Percentiles rank a stretch among this genome's conserved stretches.
Evolutionary conservation across 2,329 filamentous ascomycete genomes (phyloP).

Genomic region (Emericellopsis atlantica): DNA sequence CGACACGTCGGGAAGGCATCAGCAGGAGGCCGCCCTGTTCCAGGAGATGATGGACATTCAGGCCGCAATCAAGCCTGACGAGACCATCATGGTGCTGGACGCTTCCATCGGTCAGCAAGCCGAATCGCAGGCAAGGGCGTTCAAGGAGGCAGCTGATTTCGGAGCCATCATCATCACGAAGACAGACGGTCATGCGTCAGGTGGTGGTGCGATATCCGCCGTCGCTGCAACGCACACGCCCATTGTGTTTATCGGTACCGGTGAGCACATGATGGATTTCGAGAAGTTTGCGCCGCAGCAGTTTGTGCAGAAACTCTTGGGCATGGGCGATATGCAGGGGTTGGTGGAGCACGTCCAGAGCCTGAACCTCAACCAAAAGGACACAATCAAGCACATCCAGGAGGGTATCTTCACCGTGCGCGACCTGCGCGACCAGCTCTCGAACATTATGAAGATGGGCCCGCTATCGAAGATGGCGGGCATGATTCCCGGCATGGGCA

Average conservation of each 20-base stretch:
- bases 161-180: slow-evolving; percentile 99
- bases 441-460: slow-evolving; percentile 99
- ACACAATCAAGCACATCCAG: slow-evolving; percentile 97
- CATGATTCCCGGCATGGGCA: slow-evolving; percentile 93
- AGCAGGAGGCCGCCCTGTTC: slow-evolving; percentile 90
- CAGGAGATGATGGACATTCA: slow-evolving; percentile 98
- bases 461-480: slow-evolving; percentile 94
- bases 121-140: slow-evolving; percentile 86
- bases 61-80: slow-evolving; percentile 75
- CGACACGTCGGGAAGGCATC: slow-evolving; percentile 88
- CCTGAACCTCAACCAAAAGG: slow-evolving; percentile 91
- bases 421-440: slow-evolving; percentile 86
- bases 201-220: slow-evolving; percentile 93
- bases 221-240: slow-evolving; percentile 93
- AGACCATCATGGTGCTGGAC: slow-evolving; percentile 97
- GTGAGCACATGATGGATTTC: slow-evolving; percentile 91
- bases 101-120: slow-evolving; percentile 94
- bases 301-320: slow-evolving; percentile 86
- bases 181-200: slow-evolving; percentile 89
- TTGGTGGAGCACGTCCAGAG: slow-evolving; percentile 94
- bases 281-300: slow-evolving; percentile 87
- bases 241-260: slow-evolving; percentile 95
- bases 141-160: slow-evolving; percentile 95
- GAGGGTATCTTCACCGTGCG: slow-evolving; percentile 94
- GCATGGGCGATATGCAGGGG: slow-evolving; percentile 95